Percentiles rank a stretch among this genome's conserved stretches.
Evolutionary conservation across 345 rosid genomes (phyloP).

Genomic region (Schrenkiella parvula): DNA sequence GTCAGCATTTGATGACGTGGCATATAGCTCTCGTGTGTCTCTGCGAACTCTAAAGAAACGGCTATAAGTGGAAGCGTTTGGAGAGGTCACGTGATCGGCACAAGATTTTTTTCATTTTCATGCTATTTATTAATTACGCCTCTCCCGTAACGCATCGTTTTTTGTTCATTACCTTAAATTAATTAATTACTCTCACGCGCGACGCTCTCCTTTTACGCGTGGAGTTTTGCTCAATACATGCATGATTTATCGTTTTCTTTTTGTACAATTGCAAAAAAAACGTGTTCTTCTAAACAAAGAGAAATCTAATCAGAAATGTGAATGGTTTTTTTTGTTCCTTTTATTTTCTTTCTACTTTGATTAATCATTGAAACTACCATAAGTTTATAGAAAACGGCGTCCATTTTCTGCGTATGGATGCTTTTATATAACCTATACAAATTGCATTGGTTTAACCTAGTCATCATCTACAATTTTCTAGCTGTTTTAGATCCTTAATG

Average conservation of each 20-base stretch:
- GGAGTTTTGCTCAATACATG: not conserved
- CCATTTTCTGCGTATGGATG: conserved; percentile 5
- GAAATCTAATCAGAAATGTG: not conserved
- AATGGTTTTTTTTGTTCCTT: not conserved
- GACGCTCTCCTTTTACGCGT: conserved; percentile 19
- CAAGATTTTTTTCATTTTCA: not conserved
- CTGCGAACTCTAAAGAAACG: conserved; percentile 29
- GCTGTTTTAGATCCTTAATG: not conserved
- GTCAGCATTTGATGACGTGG: conserved; percentile 26
- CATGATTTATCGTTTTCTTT: conserved; percentile 18
- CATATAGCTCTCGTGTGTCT: conserved; percentile 5
- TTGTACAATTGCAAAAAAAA: conserved; percentile 3
- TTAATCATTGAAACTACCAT: conserved; percentile 6
- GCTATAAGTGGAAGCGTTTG: conserved; percentile 5
- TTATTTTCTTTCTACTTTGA: not conserved
- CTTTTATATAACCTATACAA: not conserved
- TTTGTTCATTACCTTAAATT: not conserved
- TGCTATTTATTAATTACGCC: not conserved
- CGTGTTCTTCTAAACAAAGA: conserved; percentile 11
- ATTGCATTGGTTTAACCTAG: not conserved
- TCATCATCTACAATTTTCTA: not conserved
- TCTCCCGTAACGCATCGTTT: conserved; percentile 28
- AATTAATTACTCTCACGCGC: conserved; percentile 14
- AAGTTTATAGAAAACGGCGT: not conserved
- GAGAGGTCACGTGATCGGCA: conserved; percentile 32